Conservation (phyloP, 179 eudicot species). For the Gypsophila paniculata region DNA sequence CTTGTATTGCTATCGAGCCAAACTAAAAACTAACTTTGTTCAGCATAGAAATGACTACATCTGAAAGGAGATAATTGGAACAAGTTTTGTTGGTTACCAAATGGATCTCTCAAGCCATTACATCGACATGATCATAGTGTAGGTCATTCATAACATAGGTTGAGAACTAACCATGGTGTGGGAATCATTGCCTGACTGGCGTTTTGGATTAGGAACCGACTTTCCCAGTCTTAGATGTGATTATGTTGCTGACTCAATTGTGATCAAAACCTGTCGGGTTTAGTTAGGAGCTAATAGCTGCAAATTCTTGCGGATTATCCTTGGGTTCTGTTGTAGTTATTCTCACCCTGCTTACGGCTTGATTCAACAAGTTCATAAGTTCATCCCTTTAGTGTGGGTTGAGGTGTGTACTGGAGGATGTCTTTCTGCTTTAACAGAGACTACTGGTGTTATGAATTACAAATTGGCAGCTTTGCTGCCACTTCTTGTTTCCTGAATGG, state of each 20-base stretch:
- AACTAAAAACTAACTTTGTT: not conserved
- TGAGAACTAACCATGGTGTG: no score
- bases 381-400: not conserved
- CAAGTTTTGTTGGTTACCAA: not conserved
- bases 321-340: not conserved
- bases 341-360: not conserved
- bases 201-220: not conserved
- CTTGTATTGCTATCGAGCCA: not conserved
- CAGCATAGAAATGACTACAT: not conserved
- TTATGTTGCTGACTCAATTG: not conserved
- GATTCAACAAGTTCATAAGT: not conserved
- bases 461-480: not conserved
- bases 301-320: not conserved
- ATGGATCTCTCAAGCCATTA: not conserved
- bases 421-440: not conserved
- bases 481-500: not conserved
- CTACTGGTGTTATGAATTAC: not conserved
- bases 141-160: not conserved
- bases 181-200: no score
- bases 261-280: not conserved
- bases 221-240: not conserved
- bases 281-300: not conserved
- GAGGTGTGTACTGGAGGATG: not conserved
- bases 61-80: not conserved
- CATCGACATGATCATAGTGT: not conserved